phyloP scores from a whole-genome alignment of 2,329 filamentous ascomycete genomes.

The Penicillium concentricum region DNA sequence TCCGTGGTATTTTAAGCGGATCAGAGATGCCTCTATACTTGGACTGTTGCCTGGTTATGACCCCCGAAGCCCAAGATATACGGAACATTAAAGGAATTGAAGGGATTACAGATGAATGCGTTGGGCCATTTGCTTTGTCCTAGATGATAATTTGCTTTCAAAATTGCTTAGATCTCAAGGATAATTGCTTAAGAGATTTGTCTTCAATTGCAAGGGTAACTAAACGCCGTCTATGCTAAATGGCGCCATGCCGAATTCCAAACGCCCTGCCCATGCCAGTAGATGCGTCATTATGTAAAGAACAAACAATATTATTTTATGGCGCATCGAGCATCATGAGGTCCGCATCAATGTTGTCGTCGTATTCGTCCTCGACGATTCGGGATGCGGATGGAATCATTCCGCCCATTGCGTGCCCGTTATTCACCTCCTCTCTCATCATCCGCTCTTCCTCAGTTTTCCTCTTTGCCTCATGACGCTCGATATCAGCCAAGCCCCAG shows the following conservation, averaged over 20 bases:
- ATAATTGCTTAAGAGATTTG: not conserved
- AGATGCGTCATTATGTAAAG: slow-evolving; percentile 10
- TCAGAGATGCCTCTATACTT: no score
- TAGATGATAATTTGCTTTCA: no score
- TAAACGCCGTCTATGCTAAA: slow-evolving; percentile 25
- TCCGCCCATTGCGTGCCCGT: slow-evolving; percentile 28
- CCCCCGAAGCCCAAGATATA: no score
- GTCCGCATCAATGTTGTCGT: slow-evolving; percentile 46
- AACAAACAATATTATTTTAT: slow-evolving; percentile 17
- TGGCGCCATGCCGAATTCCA: slow-evolving; percentile 18
- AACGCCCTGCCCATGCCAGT: slow-evolving; percentile 15
- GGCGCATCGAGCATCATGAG: slow-evolving; percentile 43
- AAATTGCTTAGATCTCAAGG: no score
- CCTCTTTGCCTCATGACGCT: slow-evolving; percentile 65
- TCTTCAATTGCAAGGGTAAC: not conserved
- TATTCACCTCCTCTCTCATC: slow-evolving; percentile 51
- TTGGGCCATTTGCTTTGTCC: no score
- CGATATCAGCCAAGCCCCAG: slow-evolving; percentile 80
- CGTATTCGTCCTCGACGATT: slow-evolving; percentile 36
- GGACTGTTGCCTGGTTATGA: no score
- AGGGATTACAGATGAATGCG: no score
- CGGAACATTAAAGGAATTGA: no score
- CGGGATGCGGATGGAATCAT: slow-evolving; percentile 22
- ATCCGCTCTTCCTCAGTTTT: slow-evolving; percentile 70
- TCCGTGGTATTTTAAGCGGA: no score